A percentile compares a stretch with the other conserved stretches of the same genome.
Conservation (phyloP, 2,329 filamentous ascomycete genomes). For the Ascochyta rabiei region DNA sequence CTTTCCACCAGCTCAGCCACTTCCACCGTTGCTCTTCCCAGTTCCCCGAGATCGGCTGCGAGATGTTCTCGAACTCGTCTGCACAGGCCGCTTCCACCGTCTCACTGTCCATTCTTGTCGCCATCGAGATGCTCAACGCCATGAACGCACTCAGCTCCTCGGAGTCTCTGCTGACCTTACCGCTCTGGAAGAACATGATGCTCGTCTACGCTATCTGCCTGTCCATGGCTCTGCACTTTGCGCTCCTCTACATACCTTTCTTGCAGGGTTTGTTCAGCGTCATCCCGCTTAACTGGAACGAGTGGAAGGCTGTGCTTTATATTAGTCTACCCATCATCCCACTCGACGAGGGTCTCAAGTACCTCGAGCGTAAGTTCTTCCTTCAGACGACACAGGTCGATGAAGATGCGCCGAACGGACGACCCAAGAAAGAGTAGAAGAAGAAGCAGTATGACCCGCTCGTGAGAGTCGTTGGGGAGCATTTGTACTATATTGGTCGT, state of each 20-base stretch:
- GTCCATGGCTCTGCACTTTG: constrained; percentile 95
- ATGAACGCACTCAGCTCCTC: constrained; percentile 97
- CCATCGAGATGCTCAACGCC: constrained; percentile 99
- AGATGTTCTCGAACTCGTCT: constrained; percentile 87
- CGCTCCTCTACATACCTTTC: constrained; percentile 88
- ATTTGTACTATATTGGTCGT: constrained; percentile 4
- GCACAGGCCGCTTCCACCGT: constrained; percentile 91
- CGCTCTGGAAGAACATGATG: constrained; percentile 98
- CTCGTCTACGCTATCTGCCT: constrained; percentile 92
- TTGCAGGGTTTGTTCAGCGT: constrained; percentile 90
- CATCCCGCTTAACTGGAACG: constrained; percentile 78
- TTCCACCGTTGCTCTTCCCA: constrained; percentile 91
- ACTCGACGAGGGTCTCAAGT: constrained; percentile 85
- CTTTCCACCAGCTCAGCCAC: constrained; percentile 84
- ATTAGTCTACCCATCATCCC: constrained; percentile 91
- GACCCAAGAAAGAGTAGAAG: constrained; percentile 35
- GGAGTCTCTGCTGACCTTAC: constrained; percentile 90
- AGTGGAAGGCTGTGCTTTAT: constrained; percentile 89
- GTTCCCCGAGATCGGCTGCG: constrained; percentile 88
- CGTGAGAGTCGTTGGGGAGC: neutral
- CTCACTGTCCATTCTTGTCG: constrained; percentile 86
- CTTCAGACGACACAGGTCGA: constrained; percentile 31
- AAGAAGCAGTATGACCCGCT: neutral
- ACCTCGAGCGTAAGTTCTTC: constrained; percentile 63
- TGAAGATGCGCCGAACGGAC: constrained; percentile 27